Percentiles rank a stretch among this genome's conserved stretches.
Evolutionary conservation across 1,139 yeast genomes (phyloP).

Genomic region (Pichia sp.): DNA sequence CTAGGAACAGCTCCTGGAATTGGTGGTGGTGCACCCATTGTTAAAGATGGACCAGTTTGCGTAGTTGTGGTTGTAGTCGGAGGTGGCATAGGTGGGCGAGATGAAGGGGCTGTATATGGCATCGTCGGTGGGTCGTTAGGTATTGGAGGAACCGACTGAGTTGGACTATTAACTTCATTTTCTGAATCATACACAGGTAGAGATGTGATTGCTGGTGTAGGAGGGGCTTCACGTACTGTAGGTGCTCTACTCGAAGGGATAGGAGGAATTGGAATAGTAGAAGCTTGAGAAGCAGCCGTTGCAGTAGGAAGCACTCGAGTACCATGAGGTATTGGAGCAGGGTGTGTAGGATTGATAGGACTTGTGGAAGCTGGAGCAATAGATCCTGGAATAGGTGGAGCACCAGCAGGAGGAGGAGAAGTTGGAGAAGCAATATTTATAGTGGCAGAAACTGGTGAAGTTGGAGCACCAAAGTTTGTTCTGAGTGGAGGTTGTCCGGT

Average conservation of each 20-base stretch:
- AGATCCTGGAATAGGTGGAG: neutral
- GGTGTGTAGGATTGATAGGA: neutral
- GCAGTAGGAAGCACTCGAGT: neutral
- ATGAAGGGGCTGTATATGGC: conserved; percentile 13
- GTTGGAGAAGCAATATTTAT: neutral
- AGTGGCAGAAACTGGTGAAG: conserved; percentile 4
- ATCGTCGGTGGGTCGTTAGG: conserved; percentile 13
- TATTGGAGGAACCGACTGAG: conserved; percentile 14
- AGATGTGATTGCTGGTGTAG: conserved; percentile 4
- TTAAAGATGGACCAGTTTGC: conserved; percentile 22
- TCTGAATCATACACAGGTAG: neutral
- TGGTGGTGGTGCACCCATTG: conserved; percentile 23
- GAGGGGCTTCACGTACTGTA: conserved; percentile 5
- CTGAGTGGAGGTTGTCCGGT: conserved; percentile 6
- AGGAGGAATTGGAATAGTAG: neutral
- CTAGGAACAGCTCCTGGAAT: conserved; percentile 16
- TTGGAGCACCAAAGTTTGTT: conserved; percentile 3
- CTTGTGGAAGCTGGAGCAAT: neutral
- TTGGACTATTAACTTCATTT: neutral
- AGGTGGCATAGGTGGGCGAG: conserved; percentile 19
- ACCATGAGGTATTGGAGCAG: neutral
- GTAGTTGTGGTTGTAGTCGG: conserved; percentile 14
- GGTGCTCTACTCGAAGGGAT: neutral
- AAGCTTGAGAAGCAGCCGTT: neutral
- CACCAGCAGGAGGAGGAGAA: neutral